Evolutionary conservation across 306 rosid genomes (phyloP).

Genomic region (Geum urbanum): DNA sequence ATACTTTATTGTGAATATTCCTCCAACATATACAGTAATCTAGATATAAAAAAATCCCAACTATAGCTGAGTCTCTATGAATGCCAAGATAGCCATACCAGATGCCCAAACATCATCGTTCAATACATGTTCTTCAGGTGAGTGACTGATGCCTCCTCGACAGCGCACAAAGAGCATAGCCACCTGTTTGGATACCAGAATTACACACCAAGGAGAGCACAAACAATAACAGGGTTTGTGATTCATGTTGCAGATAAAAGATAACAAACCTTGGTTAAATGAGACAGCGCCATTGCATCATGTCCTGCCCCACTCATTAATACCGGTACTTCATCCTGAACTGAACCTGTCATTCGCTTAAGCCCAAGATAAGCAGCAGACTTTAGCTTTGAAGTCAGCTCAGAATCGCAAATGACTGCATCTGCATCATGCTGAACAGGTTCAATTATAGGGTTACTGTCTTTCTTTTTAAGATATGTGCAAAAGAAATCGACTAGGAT

Average conservation of each 20-base stretch:
- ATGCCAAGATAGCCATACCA: constrained; percentile 65
- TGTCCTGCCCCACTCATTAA: constrained; percentile 93
- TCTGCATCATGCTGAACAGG: constrained; percentile 78
- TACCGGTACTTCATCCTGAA: too few species aligned
- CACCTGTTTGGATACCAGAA: constrained; percentile 46
- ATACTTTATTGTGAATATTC: constrained; percentile 1
- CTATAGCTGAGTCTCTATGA: constrained; percentile 51
- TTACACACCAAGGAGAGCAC: background rate
- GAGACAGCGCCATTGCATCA: constrained; percentile 93
- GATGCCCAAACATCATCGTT: constrained; percentile 84
- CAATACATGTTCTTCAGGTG: constrained; percentile 77
- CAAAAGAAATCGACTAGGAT: too few species aligned
- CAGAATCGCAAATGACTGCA: constrained; percentile 72
- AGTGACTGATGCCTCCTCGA: constrained; percentile 90
- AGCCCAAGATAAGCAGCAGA: constrained; percentile 66
- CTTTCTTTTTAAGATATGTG: too few species aligned
- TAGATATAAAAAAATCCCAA: background rate
- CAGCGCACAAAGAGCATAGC: constrained; percentile 93
- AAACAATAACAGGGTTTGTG: background rate
- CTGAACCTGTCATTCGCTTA: constrained; percentile 57
- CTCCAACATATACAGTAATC: constrained; percentile 2
- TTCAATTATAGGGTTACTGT: too few species aligned
- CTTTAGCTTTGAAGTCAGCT: constrained; percentile 60
- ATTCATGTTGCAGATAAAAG: background rate
- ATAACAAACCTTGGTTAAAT: constrained; percentile 64